phyloP scores from a whole-genome alignment of 2,329 filamentous ascomycete genomes.

The Fusarium torreyae region DNA sequence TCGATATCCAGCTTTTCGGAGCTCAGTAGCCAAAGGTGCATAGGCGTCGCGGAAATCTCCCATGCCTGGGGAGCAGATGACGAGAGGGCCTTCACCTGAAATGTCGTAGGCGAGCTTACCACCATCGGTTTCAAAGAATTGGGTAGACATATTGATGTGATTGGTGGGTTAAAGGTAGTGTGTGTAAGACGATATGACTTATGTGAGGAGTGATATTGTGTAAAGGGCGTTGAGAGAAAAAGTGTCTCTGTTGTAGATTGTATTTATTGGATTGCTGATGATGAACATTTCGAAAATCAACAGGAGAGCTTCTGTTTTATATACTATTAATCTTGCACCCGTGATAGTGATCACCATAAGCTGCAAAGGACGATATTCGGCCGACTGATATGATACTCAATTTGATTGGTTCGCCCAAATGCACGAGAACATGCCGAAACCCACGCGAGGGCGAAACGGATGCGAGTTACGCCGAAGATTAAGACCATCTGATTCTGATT shows the following conservation, averaged over 20 bases:
- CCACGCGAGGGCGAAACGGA: not conserved
- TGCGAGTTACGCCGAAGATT: too few relatives aligned
- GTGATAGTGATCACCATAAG: not conserved
- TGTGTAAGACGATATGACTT: not conserved
- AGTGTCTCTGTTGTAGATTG: rapidly evolving
- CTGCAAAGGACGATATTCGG: constrained; percentile 7
- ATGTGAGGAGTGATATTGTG: too few relatives aligned
- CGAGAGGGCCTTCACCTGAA: constrained; percentile 25
- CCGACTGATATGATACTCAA: not conserved
- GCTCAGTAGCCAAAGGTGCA: constrained; percentile 9
- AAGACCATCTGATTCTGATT: too few relatives aligned
- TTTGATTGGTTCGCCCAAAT: constrained; percentile 2
- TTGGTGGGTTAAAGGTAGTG: not conserved
- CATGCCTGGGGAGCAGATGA: constrained; percentile 36
- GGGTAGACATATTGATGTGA: constrained; percentile 17
- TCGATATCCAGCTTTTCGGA: constrained; percentile 19
- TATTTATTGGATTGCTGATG: not conserved
- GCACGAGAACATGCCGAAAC: constrained; percentile 34
- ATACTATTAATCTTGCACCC: not conserved
- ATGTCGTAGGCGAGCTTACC: constrained; percentile 36
- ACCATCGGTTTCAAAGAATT: constrained; percentile 33
- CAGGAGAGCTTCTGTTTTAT: not conserved
- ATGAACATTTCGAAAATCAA: rapidly evolving
- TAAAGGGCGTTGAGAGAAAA: not conserved
- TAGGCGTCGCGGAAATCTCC: constrained; percentile 39